Evolutionary conservation across 345 rosid species (phyloP), one percentile per base, ranked within the genome.

Genomic region (Arabidopsis arenosa): DNA sequence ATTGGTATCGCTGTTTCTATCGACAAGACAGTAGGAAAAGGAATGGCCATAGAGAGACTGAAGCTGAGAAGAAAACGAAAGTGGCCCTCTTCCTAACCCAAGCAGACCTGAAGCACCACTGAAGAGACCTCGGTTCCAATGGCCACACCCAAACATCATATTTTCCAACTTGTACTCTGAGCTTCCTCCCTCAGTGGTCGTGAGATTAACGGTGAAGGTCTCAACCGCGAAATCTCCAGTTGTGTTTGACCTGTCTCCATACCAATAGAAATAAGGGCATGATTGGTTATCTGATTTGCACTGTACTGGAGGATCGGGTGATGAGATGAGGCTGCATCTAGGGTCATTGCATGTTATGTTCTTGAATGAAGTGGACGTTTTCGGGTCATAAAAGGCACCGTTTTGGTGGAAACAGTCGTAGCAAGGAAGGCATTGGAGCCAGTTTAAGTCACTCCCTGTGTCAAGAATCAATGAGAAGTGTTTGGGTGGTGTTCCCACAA

Each of bases 391-490:
- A 72, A 83, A 70, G 8, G 85, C 86, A 0, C 95, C 93, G 70
- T 77, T 84, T 83, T 93, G 97, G 80, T 84, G 86, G 82, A 93
- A 93, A 80, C 97, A 93, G 58, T 85, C 97, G 30, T 84, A 28
- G 55, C 97, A 93, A 66, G 98, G 98, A n/a, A 86, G 88, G 36
- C 93, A 90, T 15, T 93, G 98, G 74, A 93, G 85, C 97, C 98
- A 93, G 72, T 91, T 93, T 57, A 93, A 88, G 76, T 93, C 97
- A 78, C 97, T 93, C 11, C 97, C 97, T 6, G 98, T 91, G 82
- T 93, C 97, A 43, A 93, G 90, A 63, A 93, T 93, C 76, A 93
- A 72, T 54, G 93, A 88, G 75, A 84, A 91, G 78, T 88, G 98
- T 75, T 85, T 87, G 4, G 96, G 92, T 69, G 98, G 97, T 5